Evolutionary conservation across 805 yeast genomes (phyloP).

Genomic region (Candida loeiensis): DNA sequence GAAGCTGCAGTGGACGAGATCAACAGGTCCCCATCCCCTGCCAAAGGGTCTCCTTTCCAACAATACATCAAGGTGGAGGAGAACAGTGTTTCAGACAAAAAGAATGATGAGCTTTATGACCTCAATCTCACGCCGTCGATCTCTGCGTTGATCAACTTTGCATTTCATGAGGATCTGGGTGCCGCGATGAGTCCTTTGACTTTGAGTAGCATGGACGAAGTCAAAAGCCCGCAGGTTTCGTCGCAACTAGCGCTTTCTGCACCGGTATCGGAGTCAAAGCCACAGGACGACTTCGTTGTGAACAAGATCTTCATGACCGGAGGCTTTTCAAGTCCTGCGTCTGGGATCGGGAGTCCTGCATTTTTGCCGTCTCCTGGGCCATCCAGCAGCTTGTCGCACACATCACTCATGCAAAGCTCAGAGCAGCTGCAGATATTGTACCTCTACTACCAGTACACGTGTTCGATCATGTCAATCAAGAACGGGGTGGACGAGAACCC

Average conservation of each 20-base stretch:
- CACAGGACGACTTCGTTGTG: conserved; percentile 4
- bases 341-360: conserved; percentile 5
- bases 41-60: neutral
- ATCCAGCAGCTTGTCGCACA: conserved; percentile 9
- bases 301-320: conserved; percentile 6
- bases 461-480: conserved; percentile 55
- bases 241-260: neutral
- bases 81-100: neutral
- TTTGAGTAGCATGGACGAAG: conserved; percentile 5
- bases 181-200: conserved; percentile 6
- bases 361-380: conserved; percentile 1
- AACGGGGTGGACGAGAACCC: conserved; percentile 66
- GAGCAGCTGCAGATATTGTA: conserved; percentile 36
- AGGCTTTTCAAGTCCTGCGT: neutral
- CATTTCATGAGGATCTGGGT: conserved; percentile 25
- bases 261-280: neutral
- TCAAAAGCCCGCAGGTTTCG: conserved; percentile 1
- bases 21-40: conserved; percentile 10
- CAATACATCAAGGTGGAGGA: neutral
- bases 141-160: conserved; percentile 36
- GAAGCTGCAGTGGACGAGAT: conserved; percentile 35
- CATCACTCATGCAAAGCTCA: conserved; percentile 21
- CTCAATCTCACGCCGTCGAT: conserved; percentile 34
- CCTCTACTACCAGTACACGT: conserved; percentile 35
- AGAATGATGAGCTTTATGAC: conserved; percentile 10